Base-by-base conservation (phyloP, 495 filamentous ascomycete genomes). In the Xylaria sp. region DNA sequence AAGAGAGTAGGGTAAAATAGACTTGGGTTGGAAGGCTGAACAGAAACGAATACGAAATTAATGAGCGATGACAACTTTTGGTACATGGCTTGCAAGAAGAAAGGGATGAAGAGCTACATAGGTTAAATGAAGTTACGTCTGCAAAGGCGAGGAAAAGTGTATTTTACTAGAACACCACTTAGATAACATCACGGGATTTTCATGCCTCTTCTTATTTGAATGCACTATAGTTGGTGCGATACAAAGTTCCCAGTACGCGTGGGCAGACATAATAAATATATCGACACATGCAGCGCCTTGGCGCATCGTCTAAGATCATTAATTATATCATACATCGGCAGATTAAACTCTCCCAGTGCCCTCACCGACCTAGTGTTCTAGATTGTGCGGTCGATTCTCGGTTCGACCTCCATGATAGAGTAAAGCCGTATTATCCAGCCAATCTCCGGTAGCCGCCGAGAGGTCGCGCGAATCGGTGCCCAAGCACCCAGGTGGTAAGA, bases 351-450 rank as follows among this genome's bases (percentile, higher is more conserved):
- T 65, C 44, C 9, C 19, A 33, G 44, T 6, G 6, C 29, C 31
- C 35, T 50, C 44, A 65, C 43, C 43, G 62, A 19, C 40, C 21
- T 3, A 50, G 33, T 21, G 44, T 65, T 64, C 61, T 64, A 64
- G 61, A 64, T 48, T 43, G 21, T 26, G 31, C 43, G 17, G 29
- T 65, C 41, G 40, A 37, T 50, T 5, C 26, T 52, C 29, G 62
- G 44, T 6, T 65, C 62, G 33, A 1, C 11, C 62, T 37, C 37
- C 11, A n/a, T 50, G n/a, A 29, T 52, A 65, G 43, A 52, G 17
- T 48, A 29, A 29, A 65, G 31, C 62, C 62, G 44, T 65, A 65
- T 65, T 65, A 65, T 37, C 62, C 62, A 65, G 62, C 62, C 62
- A 65, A 65, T 65, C 62, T 65, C 26, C 8, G 44, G 26, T 29